Base-by-base conservation (phyloP, 192 early-diverging fungal genomes). In the Phycomyces blakesleeanus region DNA sequence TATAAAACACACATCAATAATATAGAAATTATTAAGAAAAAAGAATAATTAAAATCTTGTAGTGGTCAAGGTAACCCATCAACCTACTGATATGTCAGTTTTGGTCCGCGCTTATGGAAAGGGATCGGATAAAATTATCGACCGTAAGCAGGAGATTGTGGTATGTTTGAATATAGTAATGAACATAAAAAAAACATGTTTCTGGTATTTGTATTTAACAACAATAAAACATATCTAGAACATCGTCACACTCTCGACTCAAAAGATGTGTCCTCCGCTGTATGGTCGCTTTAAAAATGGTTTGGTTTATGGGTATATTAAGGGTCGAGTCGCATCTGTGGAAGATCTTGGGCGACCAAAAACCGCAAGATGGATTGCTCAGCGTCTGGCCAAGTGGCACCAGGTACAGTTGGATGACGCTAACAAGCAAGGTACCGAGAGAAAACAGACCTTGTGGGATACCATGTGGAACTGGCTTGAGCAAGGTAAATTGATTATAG, bases 231-330 rank as follows among this genome's bases (percentile, higher is more conserved):
- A 54, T 65, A 8, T 22, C 25, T 72, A 94, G 91, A 97, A 94
- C 64, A 87, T 97, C 77, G 72, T 88, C 29, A 76, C 83, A 0
- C 75, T 97, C 22, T 86, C 91, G 21, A 69, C 77, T 29, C 76
- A 83, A 42, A 84, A 85, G 39, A 71, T 95, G 63, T 82, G 85
- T 42, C 93, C 93, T 20, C 85, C 86, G 20, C 68, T 96, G 0
- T 90, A 93, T 70, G 93, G 87, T 18, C 82, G 87, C 24, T 96
- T 98, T 73, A 71, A 79, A n/a, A 96, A 96, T 75, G 96, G 96
- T 5, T 68, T 98, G 1, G 87, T 95, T 21, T 96, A 98, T 73
- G 96, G 96, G 3, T 98, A 75, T 58, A 83, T 94, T 22, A 77
- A 84, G 9, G 93, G 94, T 5, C 76, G 75, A 10, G 86, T 89